Percentiles rank a stretch among this genome's conserved stretches.
phyloP scores from a whole-genome alignment of 768 basidiomycete genomes.

The Hypsizygus marmoreus region DNA sequence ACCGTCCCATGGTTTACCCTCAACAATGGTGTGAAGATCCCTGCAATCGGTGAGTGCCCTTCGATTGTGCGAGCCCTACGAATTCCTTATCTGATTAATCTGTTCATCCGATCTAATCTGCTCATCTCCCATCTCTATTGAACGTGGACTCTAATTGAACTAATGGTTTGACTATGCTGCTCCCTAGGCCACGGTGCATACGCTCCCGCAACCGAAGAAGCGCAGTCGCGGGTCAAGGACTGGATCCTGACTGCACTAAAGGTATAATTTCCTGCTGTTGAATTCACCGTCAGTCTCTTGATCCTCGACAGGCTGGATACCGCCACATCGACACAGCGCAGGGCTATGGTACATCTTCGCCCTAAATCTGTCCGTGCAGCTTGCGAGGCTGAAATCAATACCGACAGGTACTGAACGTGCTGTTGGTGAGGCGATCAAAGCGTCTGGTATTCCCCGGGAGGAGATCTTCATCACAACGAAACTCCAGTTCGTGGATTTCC shows the following conservation, averaged over 20 bases:
- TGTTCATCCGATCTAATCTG: background rate
- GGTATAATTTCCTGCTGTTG: conserved; percentile 20
- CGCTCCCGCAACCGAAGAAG: conserved; percentile 34
- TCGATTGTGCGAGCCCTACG: too few species aligned
- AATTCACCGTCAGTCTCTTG: background rate
- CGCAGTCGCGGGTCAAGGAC: conserved; percentile 31
- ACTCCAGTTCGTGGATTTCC: conserved; percentile 32
- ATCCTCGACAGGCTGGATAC: conserved; percentile 34
- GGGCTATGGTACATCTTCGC: conserved; percentile 28
- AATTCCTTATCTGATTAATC: too few species aligned
- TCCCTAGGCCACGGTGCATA: conserved; percentile 41
- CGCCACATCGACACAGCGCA: conserved; percentile 44
- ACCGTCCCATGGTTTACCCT: conserved; percentile 17
- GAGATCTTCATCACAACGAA: conserved; percentile 55
- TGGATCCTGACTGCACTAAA: conserved; percentile 45
- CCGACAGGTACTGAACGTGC: conserved; percentile 40
- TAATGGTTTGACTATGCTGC: too few species aligned
- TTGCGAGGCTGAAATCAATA: background rate
- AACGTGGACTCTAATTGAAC: too few species aligned
- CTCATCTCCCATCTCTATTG: background rate
- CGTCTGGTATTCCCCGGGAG: conserved; percentile 49
- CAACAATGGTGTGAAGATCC: conserved; percentile 36
- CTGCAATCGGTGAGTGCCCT: conserved; percentile 33
- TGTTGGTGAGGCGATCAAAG: conserved; percentile 46
- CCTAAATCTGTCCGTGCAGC: background rate